Evolutionary conservation across 805 yeast genomes (phyloP).

Genomic region (Hanseniaspora pseudoguilliermondii): DNA sequence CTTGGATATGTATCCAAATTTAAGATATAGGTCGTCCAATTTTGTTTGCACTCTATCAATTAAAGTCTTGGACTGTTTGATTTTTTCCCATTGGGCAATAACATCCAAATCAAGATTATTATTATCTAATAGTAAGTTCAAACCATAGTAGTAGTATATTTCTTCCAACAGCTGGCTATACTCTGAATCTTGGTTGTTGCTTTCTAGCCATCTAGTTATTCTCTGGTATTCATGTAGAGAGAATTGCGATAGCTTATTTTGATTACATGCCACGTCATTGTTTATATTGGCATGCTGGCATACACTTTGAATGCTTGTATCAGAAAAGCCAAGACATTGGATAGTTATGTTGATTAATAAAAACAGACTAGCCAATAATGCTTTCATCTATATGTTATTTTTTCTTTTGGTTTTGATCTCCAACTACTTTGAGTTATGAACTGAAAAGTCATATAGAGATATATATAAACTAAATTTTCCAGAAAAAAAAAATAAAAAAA

Average conservation of each 20-base stretch:
- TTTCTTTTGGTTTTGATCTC: neutral
- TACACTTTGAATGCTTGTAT: neutral
- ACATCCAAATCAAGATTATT: neutral
- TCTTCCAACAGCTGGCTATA: neutral
- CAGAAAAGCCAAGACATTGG: neutral
- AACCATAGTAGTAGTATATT: constrained; percentile 4
- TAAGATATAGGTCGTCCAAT: constrained; percentile 37
- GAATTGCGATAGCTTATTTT: neutral
- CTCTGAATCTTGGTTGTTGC: neutral
- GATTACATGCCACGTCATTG: constrained; percentile 2
- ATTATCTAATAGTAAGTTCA: constrained; percentile 1
- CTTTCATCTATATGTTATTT: neutral
- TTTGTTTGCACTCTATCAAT: constrained; percentile 39
- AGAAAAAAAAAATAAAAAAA: neutral
- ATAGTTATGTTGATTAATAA: neutral
- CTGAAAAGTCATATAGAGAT: too few relatives aligned
- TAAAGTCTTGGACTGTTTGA: constrained; percentile 4
- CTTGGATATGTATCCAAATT: constrained; percentile 39
- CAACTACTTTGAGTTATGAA: too few relatives aligned
- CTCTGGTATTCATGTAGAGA: constrained; percentile 10
- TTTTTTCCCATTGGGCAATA: constrained; percentile 11
- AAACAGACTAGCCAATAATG: neutral
- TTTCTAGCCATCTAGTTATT: neutral
- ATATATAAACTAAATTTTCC: too few relatives aligned
- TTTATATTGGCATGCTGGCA: neutral